Evolutionary conservation across 345 rosid species (phyloP), one percentile per base, ranked within the genome.

Genomic region (Raphanus sativus): DNA sequence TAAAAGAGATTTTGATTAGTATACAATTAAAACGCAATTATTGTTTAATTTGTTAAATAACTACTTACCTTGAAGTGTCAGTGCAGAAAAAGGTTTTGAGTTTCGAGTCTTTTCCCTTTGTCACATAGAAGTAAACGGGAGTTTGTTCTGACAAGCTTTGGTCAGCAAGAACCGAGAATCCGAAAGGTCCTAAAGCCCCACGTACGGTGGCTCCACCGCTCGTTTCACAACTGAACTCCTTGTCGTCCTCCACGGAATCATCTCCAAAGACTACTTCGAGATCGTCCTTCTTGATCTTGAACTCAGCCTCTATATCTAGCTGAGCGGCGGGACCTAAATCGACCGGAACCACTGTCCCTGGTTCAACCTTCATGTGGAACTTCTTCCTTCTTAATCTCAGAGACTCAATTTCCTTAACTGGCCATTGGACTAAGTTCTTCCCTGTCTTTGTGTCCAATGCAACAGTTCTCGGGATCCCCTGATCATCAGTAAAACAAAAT

Each of bases 381-480:
- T 83, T 84, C 25, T 79, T 77, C 74, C 89, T 78, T 26, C 62
- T 64, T 68, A 89, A 60, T 70, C 98, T 89, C 84, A 94, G 82
- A 36, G 84, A 86, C 52, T 91, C 88, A 0, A 85, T 84, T 62
- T 94, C 98, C 82, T 86, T 84, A 8, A 89, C 94, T 8, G 98
- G 98, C 97, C 97, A 94, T 16, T 89, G 94, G 63, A 91, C 82
- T 54, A 94, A 76, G 77, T 88, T 87, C 32, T 77, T 83, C 3
- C 89, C 85, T 0, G 91, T 91, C 80, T 87, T 90, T 4, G 38
- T 72, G 69, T 94, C 98, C 29, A 89, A 74, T 10, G 71, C 15
- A 68, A 94, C 75, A 11, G 92, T 91, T 77, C 98, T 91, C 24
- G 97, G 98, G 71, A 91, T 69, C 1, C 89, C 78, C 98, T 93